phyloP scores from a whole-genome alignment of 306 rosid genomes.

The Prunus armeniaca region DNA sequence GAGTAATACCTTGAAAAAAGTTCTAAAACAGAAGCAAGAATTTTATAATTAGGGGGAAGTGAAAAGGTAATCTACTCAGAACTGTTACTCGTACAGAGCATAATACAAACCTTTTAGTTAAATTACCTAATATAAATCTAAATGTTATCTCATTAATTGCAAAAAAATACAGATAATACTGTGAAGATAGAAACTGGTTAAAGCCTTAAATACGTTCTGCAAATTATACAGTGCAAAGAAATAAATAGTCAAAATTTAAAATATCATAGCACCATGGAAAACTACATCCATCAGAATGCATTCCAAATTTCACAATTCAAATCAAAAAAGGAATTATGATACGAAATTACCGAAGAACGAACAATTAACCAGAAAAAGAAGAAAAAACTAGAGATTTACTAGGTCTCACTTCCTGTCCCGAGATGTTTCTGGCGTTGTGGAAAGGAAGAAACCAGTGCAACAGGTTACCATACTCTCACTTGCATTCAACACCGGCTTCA shows the following conservation, averaged over 20 bases:
- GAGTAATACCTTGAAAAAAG: neutral
- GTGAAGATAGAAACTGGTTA: slow-evolving; percentile 2
- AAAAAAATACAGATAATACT: neutral
- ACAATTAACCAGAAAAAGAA: slow-evolving; percentile 39
- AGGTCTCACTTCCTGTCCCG: slow-evolving; percentile 43
- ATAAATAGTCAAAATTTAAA: slow-evolving; percentile 28
- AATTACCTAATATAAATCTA: neutral
- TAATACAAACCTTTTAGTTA: neutral
- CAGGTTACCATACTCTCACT: slow-evolving; percentile 38
- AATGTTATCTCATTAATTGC: neutral
- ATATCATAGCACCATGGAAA: slow-evolving; percentile 30
- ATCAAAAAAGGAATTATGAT: slow-evolving; percentile 30
- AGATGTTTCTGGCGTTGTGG: slow-evolving; percentile 24
- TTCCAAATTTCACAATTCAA: slow-evolving; percentile 47
- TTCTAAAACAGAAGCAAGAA: neutral
- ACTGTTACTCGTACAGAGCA: neutral
- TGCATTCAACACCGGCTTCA: slow-evolving; percentile 92
- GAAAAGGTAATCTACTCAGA: neutral
- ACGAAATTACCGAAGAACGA: slow-evolving; percentile 29
- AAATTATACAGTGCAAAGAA: slow-evolving; percentile 19
- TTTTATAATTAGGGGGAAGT: neutral
- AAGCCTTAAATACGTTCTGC: slow-evolving; percentile 12
- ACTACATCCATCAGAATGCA: slow-evolving; percentile 44
- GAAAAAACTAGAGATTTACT: slow-evolving; percentile 42
- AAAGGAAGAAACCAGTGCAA: slow-evolving; percentile 38